Conservation (phyloP, 176 grass and related monocot species). For the Paspalum notatum region DNA sequence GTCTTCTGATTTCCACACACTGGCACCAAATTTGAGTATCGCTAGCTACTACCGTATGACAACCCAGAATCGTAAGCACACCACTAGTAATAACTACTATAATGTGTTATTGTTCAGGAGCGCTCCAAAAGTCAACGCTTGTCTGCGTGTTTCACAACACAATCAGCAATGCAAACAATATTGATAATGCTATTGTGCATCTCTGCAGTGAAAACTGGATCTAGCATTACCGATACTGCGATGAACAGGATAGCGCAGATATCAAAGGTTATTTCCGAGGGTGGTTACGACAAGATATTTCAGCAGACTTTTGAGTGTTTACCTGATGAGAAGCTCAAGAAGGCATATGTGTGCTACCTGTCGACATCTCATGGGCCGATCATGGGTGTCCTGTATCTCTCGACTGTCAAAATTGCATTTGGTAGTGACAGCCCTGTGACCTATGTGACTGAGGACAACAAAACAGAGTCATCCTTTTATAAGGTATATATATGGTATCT, state of each 20-base stretch:
- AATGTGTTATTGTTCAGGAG: neutral
- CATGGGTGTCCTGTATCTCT: slow-evolving; percentile 56
- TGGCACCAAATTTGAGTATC: neutral
- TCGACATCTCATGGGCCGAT: slow-evolving; percentile 53
- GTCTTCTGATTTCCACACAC: neutral
- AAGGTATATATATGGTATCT: slow-evolving; percentile 31
- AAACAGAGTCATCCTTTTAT: slow-evolving; percentile 44
- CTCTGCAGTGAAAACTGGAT: slow-evolving; percentile 55
- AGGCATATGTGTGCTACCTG: slow-evolving; percentile 51
- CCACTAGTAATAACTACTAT: neutral
- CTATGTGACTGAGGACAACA: slow-evolving; percentile 48
- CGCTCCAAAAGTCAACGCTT: neutral
- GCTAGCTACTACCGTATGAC: neutral
- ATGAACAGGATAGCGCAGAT: slow-evolving; percentile 59
- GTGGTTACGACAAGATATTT: slow-evolving; percentile 65
- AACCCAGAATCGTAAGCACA: neutral
- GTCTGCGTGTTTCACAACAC: neutral
- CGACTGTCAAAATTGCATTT: slow-evolving; percentile 47
- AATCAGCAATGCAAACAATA: neutral
- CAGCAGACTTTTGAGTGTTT: slow-evolving; percentile 47
- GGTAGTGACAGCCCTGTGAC: slow-evolving; percentile 59
- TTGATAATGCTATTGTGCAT: neutral
- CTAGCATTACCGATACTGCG: slow-evolving; percentile 48
- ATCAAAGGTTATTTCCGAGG: slow-evolving; percentile 61
- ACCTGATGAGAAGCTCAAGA: slow-evolving; percentile 60